Conservation (phyloP, 2,329 filamentous ascomycete genomes). For the Penicillium sp. region DNA sequence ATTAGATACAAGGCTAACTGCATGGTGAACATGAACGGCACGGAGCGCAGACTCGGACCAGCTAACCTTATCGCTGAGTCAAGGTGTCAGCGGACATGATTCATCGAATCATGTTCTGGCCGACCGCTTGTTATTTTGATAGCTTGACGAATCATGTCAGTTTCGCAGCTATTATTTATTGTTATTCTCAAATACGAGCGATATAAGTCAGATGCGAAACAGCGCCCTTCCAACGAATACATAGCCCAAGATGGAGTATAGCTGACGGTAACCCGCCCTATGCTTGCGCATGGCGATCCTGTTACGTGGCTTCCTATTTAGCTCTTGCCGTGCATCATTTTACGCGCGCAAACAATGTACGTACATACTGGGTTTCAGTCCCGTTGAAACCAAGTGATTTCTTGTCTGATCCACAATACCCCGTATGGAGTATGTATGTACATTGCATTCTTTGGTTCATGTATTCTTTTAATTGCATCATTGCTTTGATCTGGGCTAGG, state of each 20-base stretch:
- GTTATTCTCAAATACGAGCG: not conserved
- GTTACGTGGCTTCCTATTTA: conserved; percentile 2
- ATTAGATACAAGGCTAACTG: conserved; percentile 10
- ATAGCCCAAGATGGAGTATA: not conserved
- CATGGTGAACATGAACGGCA: conserved; percentile 10
- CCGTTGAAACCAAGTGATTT: not conserved
- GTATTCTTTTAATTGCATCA: not conserved
- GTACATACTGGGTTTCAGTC: not conserved
- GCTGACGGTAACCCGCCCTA: not conserved
- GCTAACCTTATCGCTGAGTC: conserved; percentile 14
- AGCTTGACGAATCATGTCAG: not conserved
- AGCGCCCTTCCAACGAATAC: not conserved
- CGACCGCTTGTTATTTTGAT: not conserved
- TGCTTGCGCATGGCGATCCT: not conserved
- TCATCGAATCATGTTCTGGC: conserved; percentile 1
- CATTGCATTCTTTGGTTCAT: not conserved
- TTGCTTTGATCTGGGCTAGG: not conserved
- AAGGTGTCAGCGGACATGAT: conserved; percentile 6
- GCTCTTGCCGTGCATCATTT: not conserved
- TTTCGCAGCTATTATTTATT: not conserved
- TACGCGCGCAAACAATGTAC: not conserved
- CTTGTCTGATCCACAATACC: not conserved
- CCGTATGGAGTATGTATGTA: not conserved
- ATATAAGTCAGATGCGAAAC: not conserved
- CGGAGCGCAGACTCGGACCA: conserved; percentile 3